Conservation (phyloP, 208 protist genomes). For the Crithidia expoeki region DNA sequence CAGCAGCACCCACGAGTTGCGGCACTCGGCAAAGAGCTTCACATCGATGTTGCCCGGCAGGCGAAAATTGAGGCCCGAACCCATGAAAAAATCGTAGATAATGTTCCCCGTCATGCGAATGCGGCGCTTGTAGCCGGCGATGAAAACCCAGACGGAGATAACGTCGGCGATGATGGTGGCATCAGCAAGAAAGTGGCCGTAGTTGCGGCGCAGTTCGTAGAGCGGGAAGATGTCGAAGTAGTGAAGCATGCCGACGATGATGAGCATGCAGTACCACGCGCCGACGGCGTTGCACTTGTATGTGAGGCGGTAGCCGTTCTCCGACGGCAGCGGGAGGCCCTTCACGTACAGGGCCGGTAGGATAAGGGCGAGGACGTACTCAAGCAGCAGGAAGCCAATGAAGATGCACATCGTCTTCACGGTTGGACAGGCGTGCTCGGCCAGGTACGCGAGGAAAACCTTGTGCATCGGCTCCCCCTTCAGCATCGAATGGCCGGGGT, state of each 20-base stretch:
- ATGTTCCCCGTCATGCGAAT: slow-evolving; percentile 91
- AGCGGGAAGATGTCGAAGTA: slow-evolving; percentile 72
- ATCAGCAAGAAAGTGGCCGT: slow-evolving; percentile 76
- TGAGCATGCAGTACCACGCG: slow-evolving; percentile 86
- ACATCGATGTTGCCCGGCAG: slow-evolving; percentile 93
- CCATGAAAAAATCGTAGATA: slow-evolving; percentile 97
- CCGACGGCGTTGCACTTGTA: slow-evolving; percentile 92
- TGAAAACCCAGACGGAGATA: slow-evolving; percentile 76
- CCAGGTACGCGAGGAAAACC: slow-evolving; percentile 58
- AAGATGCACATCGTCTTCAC: slow-evolving; percentile 54
- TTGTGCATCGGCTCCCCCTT: slow-evolving; percentile 54
- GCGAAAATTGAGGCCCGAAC: slow-evolving; percentile 84
- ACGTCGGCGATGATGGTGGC: slow-evolving; percentile 84
- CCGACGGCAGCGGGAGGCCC: slow-evolving; percentile 83
- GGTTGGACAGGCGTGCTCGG: slow-evolving; percentile 55
- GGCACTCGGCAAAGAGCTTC: slow-evolving; percentile 94
- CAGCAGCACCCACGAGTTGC: slow-evolving; percentile 94
- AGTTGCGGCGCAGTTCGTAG: slow-evolving; percentile 62
- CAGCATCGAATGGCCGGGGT: slow-evolving; percentile 76
- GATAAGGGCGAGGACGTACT: slow-evolving; percentile 79
- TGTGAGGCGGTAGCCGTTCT: slow-evolving; percentile 76
- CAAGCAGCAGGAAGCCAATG: slow-evolving; percentile 70
- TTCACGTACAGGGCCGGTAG: slow-evolving; percentile 82
- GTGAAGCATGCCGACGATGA: slow-evolving; percentile 66
- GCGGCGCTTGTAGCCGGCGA: slow-evolving; percentile 53